A percentile compares a stretch with the other conserved stretches of the same genome.
phyloP scores from a whole-genome alignment of 2,329 filamentous ascomycete species.

The Shiraia sp. region DNA sequence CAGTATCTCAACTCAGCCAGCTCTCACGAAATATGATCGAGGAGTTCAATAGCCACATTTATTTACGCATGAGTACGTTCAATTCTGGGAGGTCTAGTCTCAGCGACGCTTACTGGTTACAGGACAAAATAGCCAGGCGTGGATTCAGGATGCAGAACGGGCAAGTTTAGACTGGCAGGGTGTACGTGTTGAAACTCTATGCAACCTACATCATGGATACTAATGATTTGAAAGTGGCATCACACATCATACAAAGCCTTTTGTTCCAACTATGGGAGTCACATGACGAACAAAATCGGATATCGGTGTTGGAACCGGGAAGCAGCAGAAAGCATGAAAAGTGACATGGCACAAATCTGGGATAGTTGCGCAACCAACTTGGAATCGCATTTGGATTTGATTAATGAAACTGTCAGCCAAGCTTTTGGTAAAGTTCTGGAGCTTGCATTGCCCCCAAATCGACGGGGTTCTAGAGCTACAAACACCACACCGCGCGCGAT shows the following conservation, averaged over 20 bases:
- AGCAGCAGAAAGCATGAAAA: constrained; percentile 45
- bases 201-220: background rate
- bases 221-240: constrained; percentile 11
- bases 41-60: constrained; percentile 13
- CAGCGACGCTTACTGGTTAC: constrained; percentile 6
- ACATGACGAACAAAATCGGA: constrained; percentile 33
- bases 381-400: constrained; percentile 9
- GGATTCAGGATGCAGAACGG: constrained; percentile 30
- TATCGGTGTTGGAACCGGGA: constrained; percentile 53
- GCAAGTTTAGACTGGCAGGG: constrained; percentile 39
- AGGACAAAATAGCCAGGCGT: constrained; percentile 23
- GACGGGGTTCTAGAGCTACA: background rate
- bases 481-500: constrained; percentile 5
- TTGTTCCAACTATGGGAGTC: constrained; percentile 47
- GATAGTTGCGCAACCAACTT: constrained; percentile 18
- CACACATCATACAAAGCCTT: constrained; percentile 49
- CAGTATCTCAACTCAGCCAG: constrained; percentile 13
- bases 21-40: constrained; percentile 9
- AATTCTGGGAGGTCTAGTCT: constrained; percentile 1
- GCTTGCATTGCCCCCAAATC: background rate
- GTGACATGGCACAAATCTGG: constrained; percentile 44
- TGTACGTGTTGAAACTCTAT: constrained; percentile 42
- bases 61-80: constrained; percentile 12
- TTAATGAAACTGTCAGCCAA: constrained; percentile 10
- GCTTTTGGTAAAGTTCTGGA: constrained; percentile 7